Percentiles rank a stretch among this genome's conserved stretches.
phyloP scores from a whole-genome alignment of 768 basidiomycete species.

The Podaxis mareebaensis region DNA sequence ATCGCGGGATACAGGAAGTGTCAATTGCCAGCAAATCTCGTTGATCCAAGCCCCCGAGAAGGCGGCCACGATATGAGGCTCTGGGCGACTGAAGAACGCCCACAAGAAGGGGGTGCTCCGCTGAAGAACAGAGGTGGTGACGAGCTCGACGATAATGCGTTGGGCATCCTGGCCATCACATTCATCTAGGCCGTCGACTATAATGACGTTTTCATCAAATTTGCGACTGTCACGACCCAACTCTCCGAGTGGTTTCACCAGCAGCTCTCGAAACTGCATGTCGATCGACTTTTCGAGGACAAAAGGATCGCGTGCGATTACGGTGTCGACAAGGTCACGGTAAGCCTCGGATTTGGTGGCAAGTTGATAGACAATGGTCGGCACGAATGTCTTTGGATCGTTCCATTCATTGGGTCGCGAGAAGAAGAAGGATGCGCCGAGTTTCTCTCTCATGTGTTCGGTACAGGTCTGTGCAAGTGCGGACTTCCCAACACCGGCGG shows the following conservation, averaged over 20 bases:
- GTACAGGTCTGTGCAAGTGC: not conserved
- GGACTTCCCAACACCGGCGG: conserved; percentile 1
- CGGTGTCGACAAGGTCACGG: not conserved
- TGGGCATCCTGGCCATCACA: conserved; percentile 13
- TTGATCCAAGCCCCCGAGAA: conserved; percentile 2
- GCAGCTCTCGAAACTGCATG: not conserved
- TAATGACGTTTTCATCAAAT: not conserved
- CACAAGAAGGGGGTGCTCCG: conserved; percentile 21
- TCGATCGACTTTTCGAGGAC: not conserved
- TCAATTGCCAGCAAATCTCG: not conserved
- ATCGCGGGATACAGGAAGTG: conserved; percentile 13
- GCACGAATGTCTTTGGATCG: conserved; percentile 13
- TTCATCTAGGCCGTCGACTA: not conserved
- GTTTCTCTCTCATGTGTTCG: not conserved
- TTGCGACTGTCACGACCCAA: not conserved
- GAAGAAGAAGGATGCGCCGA: not conserved
- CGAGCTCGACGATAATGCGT: conserved; percentile 15
- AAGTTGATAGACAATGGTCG: conserved; percentile 26
- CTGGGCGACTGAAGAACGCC: conserved; percentile 28
- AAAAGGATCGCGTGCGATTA: not conserved
- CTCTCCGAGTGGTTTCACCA: not conserved
- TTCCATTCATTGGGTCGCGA: conserved; percentile 6
- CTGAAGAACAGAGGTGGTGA: conserved; percentile 2
- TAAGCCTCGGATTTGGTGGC: conserved; percentile 1
- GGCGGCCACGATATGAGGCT: conserved; percentile 19